Evolutionary conservation across 1,284 basidiomycete species (phyloP).

Genomic region (Ustilago lituana): DNA sequence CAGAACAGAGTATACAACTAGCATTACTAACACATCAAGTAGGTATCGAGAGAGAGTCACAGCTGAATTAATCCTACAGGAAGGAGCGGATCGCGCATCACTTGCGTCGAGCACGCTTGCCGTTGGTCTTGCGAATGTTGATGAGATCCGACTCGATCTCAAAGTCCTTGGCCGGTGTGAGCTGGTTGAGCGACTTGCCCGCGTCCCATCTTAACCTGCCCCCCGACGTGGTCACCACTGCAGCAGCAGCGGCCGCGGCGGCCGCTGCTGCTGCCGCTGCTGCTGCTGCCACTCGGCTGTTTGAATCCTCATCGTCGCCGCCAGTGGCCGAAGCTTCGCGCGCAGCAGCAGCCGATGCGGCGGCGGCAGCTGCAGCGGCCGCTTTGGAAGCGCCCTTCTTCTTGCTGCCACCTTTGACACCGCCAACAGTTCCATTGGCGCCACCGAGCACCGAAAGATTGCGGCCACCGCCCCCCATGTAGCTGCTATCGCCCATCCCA

Average conservation of each 20-base stretch:
- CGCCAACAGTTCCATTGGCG: slow-evolving; percentile 34
- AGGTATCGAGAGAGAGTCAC: no score
- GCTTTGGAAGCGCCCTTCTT: slow-evolving; percentile 43
- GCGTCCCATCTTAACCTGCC: slow-evolving; percentile 63
- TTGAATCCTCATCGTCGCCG: slow-evolving; percentile 50
- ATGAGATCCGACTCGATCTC: slow-evolving; percentile 66
- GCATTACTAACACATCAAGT: no score
- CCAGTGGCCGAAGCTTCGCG: slow-evolving; percentile 43
- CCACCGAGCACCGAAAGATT: slow-evolving; percentile 30
- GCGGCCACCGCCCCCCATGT: slow-evolving; percentile 48
- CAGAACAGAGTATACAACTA: no score
- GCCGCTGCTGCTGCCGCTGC: slow-evolving; percentile 38
- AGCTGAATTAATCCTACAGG: no score
- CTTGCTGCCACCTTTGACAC: slow-evolving; percentile 40
- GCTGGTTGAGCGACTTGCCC: slow-evolving; percentile 62
- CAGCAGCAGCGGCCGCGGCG: slow-evolving; percentile 38
- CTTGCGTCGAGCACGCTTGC: slow-evolving; percentile 61
- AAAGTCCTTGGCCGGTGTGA: slow-evolving; percentile 64
- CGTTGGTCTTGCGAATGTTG: slow-evolving; percentile 63
- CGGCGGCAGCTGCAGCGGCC: slow-evolving; percentile 40
- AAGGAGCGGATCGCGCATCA: no score
- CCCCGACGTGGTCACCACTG: slow-evolving; percentile 51
- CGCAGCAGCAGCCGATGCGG: slow-evolving; percentile 39
- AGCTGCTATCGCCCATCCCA: slow-evolving; percentile 56
- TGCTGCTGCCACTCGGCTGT: slow-evolving; percentile 42